A percentile compares a stretch with the other conserved stretches of the same genome.
phyloP scores from a whole-genome alignment of 495 filamentous ascomycete species.

The Choiromyces venosus region DNA sequence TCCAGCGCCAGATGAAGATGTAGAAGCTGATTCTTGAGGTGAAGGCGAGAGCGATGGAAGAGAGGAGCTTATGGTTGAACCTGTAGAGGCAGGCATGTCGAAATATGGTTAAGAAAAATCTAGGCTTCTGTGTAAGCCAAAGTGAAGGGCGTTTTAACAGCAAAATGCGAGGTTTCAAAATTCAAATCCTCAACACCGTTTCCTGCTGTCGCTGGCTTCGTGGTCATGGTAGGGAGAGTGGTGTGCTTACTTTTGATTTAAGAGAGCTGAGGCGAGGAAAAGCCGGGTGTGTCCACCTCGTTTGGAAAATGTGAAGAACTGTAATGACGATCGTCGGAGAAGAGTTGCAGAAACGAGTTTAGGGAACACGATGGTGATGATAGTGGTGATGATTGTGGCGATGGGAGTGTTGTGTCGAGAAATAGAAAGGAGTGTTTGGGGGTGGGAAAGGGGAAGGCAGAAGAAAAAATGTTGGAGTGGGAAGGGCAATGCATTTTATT shows the following conservation, averaged over 20 bases:
- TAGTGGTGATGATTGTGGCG: slow-evolving; percentile 26
- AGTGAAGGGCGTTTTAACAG: background rate
- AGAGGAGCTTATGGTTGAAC: slow-evolving; percentile 31
- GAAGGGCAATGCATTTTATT: slow-evolving; percentile 41
- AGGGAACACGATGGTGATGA: slow-evolving; percentile 19
- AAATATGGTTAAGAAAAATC: slow-evolving; percentile 18
- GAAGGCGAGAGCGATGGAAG: slow-evolving; percentile 41
- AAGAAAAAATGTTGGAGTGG: slow-evolving; percentile 38
- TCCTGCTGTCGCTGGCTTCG: background rate
- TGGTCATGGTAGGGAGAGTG: background rate
- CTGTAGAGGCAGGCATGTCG: slow-evolving; percentile 29
- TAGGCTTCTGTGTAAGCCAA: slow-evolving; percentile 3
- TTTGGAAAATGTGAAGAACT: background rate
- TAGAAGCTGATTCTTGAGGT: slow-evolving; percentile 32
- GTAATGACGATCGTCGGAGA: slow-evolving; percentile 2
- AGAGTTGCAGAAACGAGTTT: background rate
- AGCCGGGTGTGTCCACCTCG: background rate
- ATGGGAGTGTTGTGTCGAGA: slow-evolving; percentile 7
- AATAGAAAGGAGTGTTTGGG: slow-evolving; percentile 23
- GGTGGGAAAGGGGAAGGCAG: slow-evolving; percentile 20
- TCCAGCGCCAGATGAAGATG: slow-evolving; percentile 32
- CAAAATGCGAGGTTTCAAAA: background rate
- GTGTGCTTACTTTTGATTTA: slow-evolving; percentile 1
- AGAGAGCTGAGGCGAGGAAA: background rate
- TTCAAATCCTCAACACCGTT: slow-evolving; percentile 2